Percentiles rank a stretch among this genome's conserved stretches.
Evolutionary conservation across 2,329 filamentous ascomycete species (phyloP).

Genomic region (Onygenales sp.): DNA sequence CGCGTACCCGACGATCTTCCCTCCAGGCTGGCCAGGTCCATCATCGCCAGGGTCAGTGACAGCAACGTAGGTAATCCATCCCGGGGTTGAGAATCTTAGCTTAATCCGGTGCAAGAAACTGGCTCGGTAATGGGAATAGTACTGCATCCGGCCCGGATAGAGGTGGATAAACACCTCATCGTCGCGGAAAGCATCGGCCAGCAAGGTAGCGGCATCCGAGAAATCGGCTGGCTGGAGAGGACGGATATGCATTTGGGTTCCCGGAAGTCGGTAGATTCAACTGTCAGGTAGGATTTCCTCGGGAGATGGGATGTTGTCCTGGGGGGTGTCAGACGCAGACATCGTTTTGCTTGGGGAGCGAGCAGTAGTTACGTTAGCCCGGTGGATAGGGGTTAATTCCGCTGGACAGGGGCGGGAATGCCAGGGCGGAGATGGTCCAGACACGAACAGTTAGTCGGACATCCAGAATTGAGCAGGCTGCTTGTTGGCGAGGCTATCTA

Average conservation of each 20-base stretch:
- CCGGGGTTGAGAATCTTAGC: slow-evolving; percentile 9
- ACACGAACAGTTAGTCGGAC: too few species aligned
- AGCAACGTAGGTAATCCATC: slow-evolving; percentile 10
- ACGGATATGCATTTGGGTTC: slow-evolving; percentile 12
- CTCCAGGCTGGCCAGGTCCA: slow-evolving; percentile 1
- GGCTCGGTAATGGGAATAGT: slow-evolving; percentile 11
- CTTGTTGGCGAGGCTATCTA: too few species aligned
- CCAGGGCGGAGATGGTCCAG: too few species aligned
- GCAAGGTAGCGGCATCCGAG: slow-evolving; percentile 9
- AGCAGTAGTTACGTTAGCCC: too few species aligned
- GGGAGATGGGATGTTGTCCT: background rate
- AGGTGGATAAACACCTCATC: slow-evolving; percentile 13
- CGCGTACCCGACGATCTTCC: slow-evolving; percentile 13
- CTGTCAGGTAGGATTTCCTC: too few species aligned
- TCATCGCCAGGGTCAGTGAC: slow-evolving; percentile 10
- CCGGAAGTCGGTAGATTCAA: background rate
- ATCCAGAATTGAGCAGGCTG: too few species aligned
- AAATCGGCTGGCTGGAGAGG: slow-evolving; percentile 10
- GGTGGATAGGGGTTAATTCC: too few species aligned
- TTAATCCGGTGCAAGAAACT: slow-evolving; percentile 10
- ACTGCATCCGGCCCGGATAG: slow-evolving; percentile 10
- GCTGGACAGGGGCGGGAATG: too few species aligned
- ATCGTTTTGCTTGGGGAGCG: too few species aligned
- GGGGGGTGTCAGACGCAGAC: too few species aligned
- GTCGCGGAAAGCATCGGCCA: slow-evolving; percentile 11